Conservation (phyloP, 2,329 filamentous ascomycete genomes). For the Hirsutella rhossiliensis region DNA sequence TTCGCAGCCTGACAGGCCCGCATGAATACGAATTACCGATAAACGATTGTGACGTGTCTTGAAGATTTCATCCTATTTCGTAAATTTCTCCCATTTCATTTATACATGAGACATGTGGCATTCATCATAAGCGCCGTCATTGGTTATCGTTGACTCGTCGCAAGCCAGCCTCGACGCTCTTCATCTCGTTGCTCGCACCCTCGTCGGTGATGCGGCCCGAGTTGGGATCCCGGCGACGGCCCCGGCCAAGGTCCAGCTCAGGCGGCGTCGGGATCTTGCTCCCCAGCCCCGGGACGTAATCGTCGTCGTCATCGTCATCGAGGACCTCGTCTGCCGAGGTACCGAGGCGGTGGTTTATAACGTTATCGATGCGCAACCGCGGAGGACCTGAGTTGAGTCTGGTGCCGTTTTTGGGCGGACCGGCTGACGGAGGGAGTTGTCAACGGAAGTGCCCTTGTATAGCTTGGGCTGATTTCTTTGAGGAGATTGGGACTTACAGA, state of each 20-base stretch:
- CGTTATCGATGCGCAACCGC: constrained; percentile 24
- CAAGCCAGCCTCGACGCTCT: too few species aligned
- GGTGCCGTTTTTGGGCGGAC: constrained; percentile 23
- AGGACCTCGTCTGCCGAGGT: constrained; percentile 5
- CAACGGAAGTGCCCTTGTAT: not conserved
- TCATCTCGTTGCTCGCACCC: too few species aligned
- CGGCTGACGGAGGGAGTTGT: constrained; percentile 11
- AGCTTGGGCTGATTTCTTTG: too few species aligned
- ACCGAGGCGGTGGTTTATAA: constrained; percentile 20
- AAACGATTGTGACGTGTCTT: not conserved
- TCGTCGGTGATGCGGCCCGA: too few species aligned
- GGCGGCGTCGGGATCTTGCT: not conserved
- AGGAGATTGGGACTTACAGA: constrained; percentile 16
- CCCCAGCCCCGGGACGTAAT: not conserved
- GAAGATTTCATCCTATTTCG: too few species aligned
- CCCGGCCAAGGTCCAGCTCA: not conserved
- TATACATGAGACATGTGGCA: too few species aligned
- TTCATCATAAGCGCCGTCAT: too few species aligned
- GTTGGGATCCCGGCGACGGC: too few species aligned
- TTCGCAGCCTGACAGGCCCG: constrained; percentile 2
- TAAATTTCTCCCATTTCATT: too few species aligned
- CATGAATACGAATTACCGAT: not conserved
- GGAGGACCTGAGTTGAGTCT: constrained; percentile 23
- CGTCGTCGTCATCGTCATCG: not conserved
- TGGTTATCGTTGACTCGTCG: too few species aligned